Base-by-base conservation (phyloP, 768 basidiomycete species). In the Termitomyces sp. region DNA sequence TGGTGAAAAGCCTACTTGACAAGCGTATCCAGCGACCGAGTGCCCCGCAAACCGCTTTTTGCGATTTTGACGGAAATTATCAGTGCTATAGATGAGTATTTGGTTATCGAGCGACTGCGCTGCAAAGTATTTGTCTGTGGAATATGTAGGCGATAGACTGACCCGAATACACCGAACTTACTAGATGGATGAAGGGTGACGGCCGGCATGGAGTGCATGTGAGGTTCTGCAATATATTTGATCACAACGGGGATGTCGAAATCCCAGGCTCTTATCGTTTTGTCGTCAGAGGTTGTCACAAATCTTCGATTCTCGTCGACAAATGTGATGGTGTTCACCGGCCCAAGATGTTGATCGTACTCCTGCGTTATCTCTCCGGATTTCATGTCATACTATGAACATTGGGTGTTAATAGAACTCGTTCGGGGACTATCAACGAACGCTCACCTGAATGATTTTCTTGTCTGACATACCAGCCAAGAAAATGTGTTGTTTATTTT, bases 121-220 rank as follows among this genome's bases (percentile, higher is more conserved):
- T 18, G 97, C 96, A 62, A 99, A 91, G 76, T 95, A 97, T 80
- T 97, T 97, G 69, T 89, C 95, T 81, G 61, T 24, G 65, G 53
- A 57, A 56, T 8, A 60, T 57, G 61, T 39, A 45, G 50, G 45
- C 57, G 56, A 55, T 50, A 54, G 39, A 50, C 39, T 30, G 30
- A 45, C 44, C n/a, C 14, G 8, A 39, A 39, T 47, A 65, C 10
- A 44, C 13, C 53, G 30, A 40, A 85, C 94, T 56, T 70, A 98
- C 96, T 90, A 56, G 87, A 95, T 24, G 97, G 96, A 72, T 98
- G 95, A 27, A 96, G 74, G 5, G 95, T 95, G 47, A 98, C 95
- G 18, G 97, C 92, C 7, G 97, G 97, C 95, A 99, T 98, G 18
- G 94, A 97, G 75, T 99, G 95, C 97, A 99, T 98, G 69, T 94